Base-by-base conservation (phyloP, 2,329 filamentous ascomycete genomes). In the Fusarium secorum region DNA sequence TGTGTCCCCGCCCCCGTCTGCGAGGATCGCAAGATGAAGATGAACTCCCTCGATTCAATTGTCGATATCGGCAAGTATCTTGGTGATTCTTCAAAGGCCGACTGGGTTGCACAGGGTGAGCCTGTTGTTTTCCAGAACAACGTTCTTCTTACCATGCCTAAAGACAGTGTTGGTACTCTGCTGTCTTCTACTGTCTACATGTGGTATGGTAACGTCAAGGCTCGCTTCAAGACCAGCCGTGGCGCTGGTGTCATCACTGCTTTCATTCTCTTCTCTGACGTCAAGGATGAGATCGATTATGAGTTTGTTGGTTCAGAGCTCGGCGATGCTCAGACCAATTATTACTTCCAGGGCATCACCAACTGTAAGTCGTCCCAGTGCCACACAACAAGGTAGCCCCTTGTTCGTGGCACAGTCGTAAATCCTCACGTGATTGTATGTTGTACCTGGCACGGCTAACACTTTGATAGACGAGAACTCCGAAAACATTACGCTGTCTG, bases 281-380 rank as follows among this genome's bases (percentile, higher is more conserved):
- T 97, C 78, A 97, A 98, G 86, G 96, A 99, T 78, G 96, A 99
- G 82, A 97, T 99, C 77, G 96, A 99, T 83, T 98, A 94, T 79
- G 96, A 99, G 81, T 98, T 92, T 80, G 88, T 99, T 59, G 96
- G 96, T 72, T 88, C 88, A 46, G 93, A 98, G 77, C 85, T 97
- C 68, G 78, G 85, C 49, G 88, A 87, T 69, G 93, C 92, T 22
- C 95, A 99, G 85, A 96, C 94, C 79, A 99, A 99, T 85, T 99
- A 90, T 85, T 99, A 98, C 83, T 98, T 92, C 84, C 95, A 98
- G 83, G 96, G 96, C 78, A 91, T 98, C 70, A 91, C 93, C 41
- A 87, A 95, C 80, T 98, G 94, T 97, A 85, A 85, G 93, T 79
- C 9, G 33, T 48, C 35, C 20, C 15, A 7, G 17, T 20, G 42